Base-by-base conservation (phyloP, 768 basidiomycete genomes). In the Trametes villosa region DNA sequence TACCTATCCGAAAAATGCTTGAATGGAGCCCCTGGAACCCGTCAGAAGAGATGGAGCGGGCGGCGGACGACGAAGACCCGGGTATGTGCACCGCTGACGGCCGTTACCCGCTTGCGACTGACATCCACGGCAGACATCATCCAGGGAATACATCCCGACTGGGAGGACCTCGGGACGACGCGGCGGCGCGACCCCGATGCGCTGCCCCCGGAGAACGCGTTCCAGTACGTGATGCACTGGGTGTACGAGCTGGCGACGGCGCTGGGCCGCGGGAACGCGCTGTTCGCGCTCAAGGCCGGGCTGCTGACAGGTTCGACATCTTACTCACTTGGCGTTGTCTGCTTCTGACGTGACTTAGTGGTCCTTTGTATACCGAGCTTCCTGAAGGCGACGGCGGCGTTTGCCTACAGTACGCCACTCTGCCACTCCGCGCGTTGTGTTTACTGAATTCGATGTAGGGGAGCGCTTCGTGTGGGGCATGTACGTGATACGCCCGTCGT, bases 221-320 rank as follows among this genome's bases (percentile, higher is more conserved):
- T 89, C 31, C 88, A 91, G 68, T 73, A 67, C 38, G 58, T 79
- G 0, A 79, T 84, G 79, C 78, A 77, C 46, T 66, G 73, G 54
- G 2, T 84, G 1, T 84, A 87, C 68, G 65, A 74, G 15, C 60
- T 72, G 2, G 62, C 77, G 3, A 71, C 71, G 2, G 75, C 76
- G 0, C 63, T 89, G 0, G 78, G 78, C 4, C 73, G 78, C 4
- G 90, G 89, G 7, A 90, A 92, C 63, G 74, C 78, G 1, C 69
- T 91, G 29, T 92, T 84, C 58, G 89, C 88, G 0, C 52, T 92
- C 57, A 93, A 92, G 72, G 89, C 86, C 3, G 88, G 84, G 0
- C 61, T 86, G 30, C 69, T 93, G 59, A 85, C 88, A 18, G 77
- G 85, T 87, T 22, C n/a, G 27, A 18, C 20, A 22, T 33, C 2